Evolutionary conservation across 1,139 yeast genomes (phyloP).

Genomic region (Suhomyces ambrosiae): DNA sequence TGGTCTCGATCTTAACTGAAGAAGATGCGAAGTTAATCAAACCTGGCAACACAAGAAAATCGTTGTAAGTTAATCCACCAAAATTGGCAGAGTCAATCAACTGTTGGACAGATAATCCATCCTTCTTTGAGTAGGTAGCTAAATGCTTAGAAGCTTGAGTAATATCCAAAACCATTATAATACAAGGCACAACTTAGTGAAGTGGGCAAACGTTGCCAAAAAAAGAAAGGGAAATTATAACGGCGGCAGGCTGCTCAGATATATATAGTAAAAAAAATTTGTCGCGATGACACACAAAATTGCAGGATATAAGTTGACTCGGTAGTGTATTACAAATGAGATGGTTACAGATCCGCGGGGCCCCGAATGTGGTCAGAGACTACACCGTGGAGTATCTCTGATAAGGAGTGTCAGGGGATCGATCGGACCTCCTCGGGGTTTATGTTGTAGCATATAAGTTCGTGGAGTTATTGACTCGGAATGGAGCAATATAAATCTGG

Average conservation of each 20-base stretch:
- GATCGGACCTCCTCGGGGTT: background rate
- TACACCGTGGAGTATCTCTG: too few species aligned
- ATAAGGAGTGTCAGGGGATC: too few species aligned
- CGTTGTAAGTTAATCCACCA: constrained; percentile 98
- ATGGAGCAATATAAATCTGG: too few species aligned
- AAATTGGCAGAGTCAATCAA: constrained; percentile 87
- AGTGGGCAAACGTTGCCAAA: constrained; percentile 50
- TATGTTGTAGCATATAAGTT: too few species aligned
- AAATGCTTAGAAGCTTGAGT: constrained; percentile 71
- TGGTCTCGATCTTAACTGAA: constrained; percentile 75
- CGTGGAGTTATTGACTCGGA: too few species aligned
- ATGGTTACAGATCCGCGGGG: background rate
- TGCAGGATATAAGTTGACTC: constrained; percentile 1
- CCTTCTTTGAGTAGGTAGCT: constrained; percentile 65
- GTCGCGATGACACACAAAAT: constrained; percentile 11
- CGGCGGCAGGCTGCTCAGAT: constrained; percentile 4
- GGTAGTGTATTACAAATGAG: constrained; percentile 4
- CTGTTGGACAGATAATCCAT: constrained; percentile 82
- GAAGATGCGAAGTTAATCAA: constrained; percentile 87
- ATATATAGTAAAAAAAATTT: constrained; percentile 16
- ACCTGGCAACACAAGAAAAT: constrained; percentile 93
- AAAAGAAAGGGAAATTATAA: constrained; percentile 28
- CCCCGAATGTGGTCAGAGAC: background rate
- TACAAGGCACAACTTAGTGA: constrained; percentile 14
- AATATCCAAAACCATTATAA: constrained; percentile 50